Percentiles rank a stretch among this genome's conserved stretches.
Evolutionary conservation across 2,329 filamentous ascomycete species (phyloP).

Genomic region (Paecilomyces formosus): DNA sequence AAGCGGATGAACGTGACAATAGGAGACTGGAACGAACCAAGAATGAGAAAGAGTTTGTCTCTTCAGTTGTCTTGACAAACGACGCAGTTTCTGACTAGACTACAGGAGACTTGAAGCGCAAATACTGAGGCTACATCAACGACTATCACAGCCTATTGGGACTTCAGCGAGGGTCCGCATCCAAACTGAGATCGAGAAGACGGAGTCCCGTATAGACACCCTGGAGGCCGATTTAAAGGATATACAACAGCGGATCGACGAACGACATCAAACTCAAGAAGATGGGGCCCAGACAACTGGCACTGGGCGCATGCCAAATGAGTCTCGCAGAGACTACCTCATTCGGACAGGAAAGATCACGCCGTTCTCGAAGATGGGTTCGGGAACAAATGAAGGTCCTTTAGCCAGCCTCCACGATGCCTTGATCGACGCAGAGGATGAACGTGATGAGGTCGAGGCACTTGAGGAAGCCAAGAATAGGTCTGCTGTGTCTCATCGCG

Average conservation of each 20-base stretch:
- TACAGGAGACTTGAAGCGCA: slow-evolving; percentile 58
- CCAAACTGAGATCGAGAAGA: slow-evolving; percentile 53
- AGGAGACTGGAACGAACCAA: slow-evolving; percentile 54
- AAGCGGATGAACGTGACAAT: slow-evolving; percentile 57
- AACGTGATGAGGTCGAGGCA: slow-evolving; percentile 44
- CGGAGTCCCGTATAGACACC: slow-evolving; percentile 57
- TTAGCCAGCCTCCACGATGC: slow-evolving; percentile 67
- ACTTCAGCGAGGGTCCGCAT: slow-evolving; percentile 42
- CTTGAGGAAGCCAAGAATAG: slow-evolving; percentile 31
- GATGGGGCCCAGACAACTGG: slow-evolving; percentile 38
- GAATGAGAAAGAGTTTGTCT: slow-evolving; percentile 38
- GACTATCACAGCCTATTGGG: slow-evolving; percentile 48
- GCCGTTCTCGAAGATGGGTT: slow-evolving; percentile 75
- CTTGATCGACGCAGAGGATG: slow-evolving; percentile 75
- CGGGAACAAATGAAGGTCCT: slow-evolving; percentile 50
- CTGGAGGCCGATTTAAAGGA: slow-evolving; percentile 68
- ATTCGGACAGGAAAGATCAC: slow-evolving; percentile 97
- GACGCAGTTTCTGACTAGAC: not conserved
- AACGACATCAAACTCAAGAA: slow-evolving; percentile 56
- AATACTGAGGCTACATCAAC: slow-evolving; percentile 52
- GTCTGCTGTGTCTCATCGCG: slow-evolving; percentile 59
- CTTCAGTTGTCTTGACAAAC: not conserved
- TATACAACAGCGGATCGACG: slow-evolving; percentile 72
- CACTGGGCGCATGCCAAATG: slow-evolving; percentile 59
- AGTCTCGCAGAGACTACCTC: slow-evolving; percentile 79